Evolutionary conservation across 2,329 filamentous ascomycete genomes (phyloP), one percentile per base, ranked within the genome.

Genomic region (Cytospora paraplurivora): DNA sequence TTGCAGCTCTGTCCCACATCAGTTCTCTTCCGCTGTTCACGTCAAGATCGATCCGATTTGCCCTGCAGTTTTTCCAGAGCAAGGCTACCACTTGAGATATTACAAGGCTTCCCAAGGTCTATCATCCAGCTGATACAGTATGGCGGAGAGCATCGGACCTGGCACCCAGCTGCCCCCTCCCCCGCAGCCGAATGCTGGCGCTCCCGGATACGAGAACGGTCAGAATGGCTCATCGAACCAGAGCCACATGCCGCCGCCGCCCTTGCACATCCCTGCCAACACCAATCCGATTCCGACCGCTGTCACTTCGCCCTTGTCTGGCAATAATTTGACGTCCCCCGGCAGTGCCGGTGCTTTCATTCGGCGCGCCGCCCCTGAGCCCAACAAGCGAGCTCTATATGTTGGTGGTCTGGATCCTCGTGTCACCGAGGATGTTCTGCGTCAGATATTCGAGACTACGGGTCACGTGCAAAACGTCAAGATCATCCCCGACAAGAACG

Each of bases 401-500:
- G 92, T 99, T 64, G 95, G 95, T 68, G 95, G 95, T 62, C 82
- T 99, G 70, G 95, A 99, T 76, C 92, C 93, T 72, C 87, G 95
- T 69, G 94, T 98, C 67, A 97, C 94, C 37, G 94, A 98, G 78
- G 94, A 98, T 74, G 92, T 98, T 62, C 79, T 98, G 76, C 92
- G 93, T 74, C 94, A 98, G 78, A 98, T 98, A 72, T 99, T 99
- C 74, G 95, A 99, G 82, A 99, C 95, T 7, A 97, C 93, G 65
- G 95, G 95, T 63, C 95, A 99, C 79, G 95, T 99, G 68, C 90
- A 97, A 79, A 97, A 92, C 74, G 95, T 99, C 75, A 99, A 99
- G 84, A 97, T 99, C 74, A 99, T 99, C 76, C 95, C 95, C 59
- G 95, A 99, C 83, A 99, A 99, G 85, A 99, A 97, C 79, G 93